Evolutionary conservation across 1,139 yeast species (phyloP).

Genomic region (Taphrina communis): DNA sequence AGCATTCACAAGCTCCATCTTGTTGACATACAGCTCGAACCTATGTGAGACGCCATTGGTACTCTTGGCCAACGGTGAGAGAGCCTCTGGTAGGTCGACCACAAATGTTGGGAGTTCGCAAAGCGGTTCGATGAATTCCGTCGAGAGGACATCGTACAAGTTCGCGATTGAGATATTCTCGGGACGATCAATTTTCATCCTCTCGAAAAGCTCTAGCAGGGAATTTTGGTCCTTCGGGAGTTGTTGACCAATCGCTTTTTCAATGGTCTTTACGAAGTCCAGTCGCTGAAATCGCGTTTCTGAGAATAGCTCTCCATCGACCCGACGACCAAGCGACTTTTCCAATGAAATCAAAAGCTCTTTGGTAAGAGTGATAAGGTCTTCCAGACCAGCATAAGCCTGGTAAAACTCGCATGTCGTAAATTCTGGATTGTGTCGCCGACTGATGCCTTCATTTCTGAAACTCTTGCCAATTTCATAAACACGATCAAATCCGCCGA

Average conservation of each 20-base stretch:
- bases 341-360: conserved; percentile 94
- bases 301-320: conserved; percentile 66
- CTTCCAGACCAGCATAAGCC: conserved; percentile 91
- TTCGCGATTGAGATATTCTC: conserved; percentile 56
- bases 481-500: conserved; percentile 97
- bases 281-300: conserved; percentile 71
- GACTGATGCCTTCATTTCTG: conserved; percentile 97
- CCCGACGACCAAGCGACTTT: conserved; percentile 57
- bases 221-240: conserved; percentile 68
- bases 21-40: conserved; percentile 81
- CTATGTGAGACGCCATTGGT: conserved; percentile 61
- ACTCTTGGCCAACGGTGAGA: conserved; percentile 90
- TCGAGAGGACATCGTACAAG: conserved; percentile 70
- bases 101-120: conserved; percentile 70
- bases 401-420: conserved; percentile 97
- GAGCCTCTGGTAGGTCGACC: conserved; percentile 78
- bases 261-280: conserved; percentile 95
- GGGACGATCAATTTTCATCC: conserved; percentile 47
- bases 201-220: conserved; percentile 55
- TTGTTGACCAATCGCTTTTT: conserved; percentile 78
- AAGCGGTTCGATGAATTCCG: conserved; percentile 66
- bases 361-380: conserved; percentile 96
- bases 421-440: conserved; percentile 98
- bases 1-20: conserved; percentile 86
- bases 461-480: conserved; percentile 99